Evolutionary conservation across 2,329 filamentous ascomycete genomes (phyloP), one percentile per base, ranked within the genome.

Genomic region (Chaetomium globosum): DNA sequence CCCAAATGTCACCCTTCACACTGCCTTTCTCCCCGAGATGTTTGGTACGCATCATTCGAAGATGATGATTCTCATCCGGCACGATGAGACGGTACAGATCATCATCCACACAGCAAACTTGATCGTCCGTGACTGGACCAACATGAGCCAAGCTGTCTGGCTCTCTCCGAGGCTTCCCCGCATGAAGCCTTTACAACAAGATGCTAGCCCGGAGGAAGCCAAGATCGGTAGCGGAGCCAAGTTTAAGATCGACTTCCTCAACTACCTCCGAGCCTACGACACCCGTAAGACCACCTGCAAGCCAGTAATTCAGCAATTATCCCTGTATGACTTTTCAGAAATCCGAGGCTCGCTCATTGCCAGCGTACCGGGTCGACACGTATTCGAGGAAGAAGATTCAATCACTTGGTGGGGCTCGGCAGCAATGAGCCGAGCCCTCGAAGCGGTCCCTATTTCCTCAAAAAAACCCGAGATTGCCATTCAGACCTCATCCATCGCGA

Each of bases 61-160:
- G 77, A 95, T 96, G 90, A 85, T 96, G 76, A 80, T 96, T n/a
- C 77, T 96, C 4, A 81, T 96, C 67, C 85, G 90, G 5, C 87
- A 90, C 74, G 92, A 96, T 73, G 87, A 89, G 67, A 85, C 83
- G 0, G 90, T 89, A 0, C 90, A 96, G 76, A 80, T 97, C 6
- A 78, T 96, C 63, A 93, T 97, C 33, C 91, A 96, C 71, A 97
- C 93, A 0, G 92, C 93, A 21, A 97, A 97, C 71, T 92, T 96
- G 89, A 94, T 96, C n/a, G 74, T 83, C 4, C 87, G 88, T 63
- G 93, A 97, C 75, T 97, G 93, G 93, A 84, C 82, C 1, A 95
- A 95, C 71, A 91, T 96, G 90, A 90, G 88, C 0, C 92, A 97
- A 75, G 92, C 87, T 1, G 85, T 91, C 5, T 97, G 93, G 93